Evolutionary conservation across 2,329 filamentous ascomycete species (phyloP).

Genomic region (Xenosphaeropsis pyriputrescens): DNA sequence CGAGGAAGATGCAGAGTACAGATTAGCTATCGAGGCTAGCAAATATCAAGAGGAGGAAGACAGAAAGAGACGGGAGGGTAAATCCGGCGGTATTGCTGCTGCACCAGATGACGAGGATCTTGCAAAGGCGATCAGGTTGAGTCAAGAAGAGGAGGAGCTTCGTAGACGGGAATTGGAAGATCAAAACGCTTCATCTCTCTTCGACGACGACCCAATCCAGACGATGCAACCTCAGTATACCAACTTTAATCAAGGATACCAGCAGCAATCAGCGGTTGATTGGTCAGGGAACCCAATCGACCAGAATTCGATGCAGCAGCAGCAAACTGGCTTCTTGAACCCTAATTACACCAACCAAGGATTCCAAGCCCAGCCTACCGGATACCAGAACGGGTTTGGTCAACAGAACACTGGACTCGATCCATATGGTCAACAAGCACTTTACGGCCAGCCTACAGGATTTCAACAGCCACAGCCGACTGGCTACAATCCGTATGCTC

Average conservation of each 20-base stretch:
- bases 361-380: slow-evolving; percentile 33
- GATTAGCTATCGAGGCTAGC: slow-evolving; percentile 83
- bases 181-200: slow-evolving; percentile 72
- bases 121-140: slow-evolving; percentile 87
- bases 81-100: slow-evolving; percentile 26
- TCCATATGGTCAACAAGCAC: slow-evolving; percentile 38
- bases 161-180: slow-evolving; percentile 78
- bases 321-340: slow-evolving; percentile 60
- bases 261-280: slow-evolving; percentile 91
- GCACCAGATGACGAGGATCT: slow-evolving; percentile 66
- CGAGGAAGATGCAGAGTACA: slow-evolving; percentile 84
- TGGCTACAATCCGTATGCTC: slow-evolving; percentile 51
- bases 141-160: slow-evolving; percentile 85
- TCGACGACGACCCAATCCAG: slow-evolving; percentile 59
- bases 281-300: slow-evolving; percentile 95
- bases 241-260: slow-evolving; percentile 92
- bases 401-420: slow-evolving; percentile 59
- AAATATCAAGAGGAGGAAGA: slow-evolving; percentile 93
- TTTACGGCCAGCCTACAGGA: no score
- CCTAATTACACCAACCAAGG: slow-evolving; percentile 41
- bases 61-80: slow-evolving; percentile 52
- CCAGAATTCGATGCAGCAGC: slow-evolving; percentile 54
- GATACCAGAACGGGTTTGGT: slow-evolving; percentile 55
- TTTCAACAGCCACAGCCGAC: slow-evolving; percentile 38
- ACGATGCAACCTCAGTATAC: slow-evolving; percentile 57